Conservation (phyloP, 2,329 filamentous ascomycete genomes). For the Paecilomyces sp. region DNA sequence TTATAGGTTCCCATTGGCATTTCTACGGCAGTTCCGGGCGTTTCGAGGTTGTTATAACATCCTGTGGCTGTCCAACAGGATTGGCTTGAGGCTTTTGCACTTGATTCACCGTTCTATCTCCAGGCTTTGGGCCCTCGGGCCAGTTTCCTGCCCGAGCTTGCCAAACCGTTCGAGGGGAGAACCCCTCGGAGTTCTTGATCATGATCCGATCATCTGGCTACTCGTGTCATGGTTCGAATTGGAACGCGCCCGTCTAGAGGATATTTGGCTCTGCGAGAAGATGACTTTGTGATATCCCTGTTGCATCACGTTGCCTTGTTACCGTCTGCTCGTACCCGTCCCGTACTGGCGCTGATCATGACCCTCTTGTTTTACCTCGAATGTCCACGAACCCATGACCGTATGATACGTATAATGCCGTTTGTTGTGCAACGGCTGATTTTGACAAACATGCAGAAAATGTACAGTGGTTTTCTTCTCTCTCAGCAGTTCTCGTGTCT, state of each 20-base stretch:
- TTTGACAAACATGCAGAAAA: conserved; percentile 8
- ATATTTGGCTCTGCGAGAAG: neutral
- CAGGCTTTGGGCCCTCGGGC: neutral
- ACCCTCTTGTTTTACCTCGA: conserved; percentile 8
- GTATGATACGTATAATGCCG: conserved; percentile 29
- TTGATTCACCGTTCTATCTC: neutral
- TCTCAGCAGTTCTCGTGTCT: neutral
- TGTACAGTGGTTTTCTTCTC: conserved; percentile 13
- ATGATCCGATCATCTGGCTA: conserved; percentile 1
- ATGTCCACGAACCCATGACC: conserved; percentile 25
- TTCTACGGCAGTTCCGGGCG: conserved; percentile 18
- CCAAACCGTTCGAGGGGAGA: neutral
- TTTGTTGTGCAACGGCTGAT: conserved; percentile 2
- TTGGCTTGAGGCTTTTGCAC: conserved; percentile 19
- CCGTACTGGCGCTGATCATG: conserved; percentile 1
- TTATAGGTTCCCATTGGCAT: conserved; percentile 10
- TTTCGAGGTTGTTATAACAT: conserved; percentile 6
- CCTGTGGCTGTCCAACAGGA: conserved; percentile 17
- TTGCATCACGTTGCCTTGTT: neutral
- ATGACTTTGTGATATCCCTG: neutral
- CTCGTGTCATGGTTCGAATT: neutral
- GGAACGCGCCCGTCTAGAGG: neutral
- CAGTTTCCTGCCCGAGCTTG: neutral
- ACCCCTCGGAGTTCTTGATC: conserved; percentile 7
- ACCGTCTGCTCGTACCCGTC: conserved; percentile 1